Conservation (phyloP, 2,329 filamentous ascomycete genomes). For the Apiospora sp. region DNA sequence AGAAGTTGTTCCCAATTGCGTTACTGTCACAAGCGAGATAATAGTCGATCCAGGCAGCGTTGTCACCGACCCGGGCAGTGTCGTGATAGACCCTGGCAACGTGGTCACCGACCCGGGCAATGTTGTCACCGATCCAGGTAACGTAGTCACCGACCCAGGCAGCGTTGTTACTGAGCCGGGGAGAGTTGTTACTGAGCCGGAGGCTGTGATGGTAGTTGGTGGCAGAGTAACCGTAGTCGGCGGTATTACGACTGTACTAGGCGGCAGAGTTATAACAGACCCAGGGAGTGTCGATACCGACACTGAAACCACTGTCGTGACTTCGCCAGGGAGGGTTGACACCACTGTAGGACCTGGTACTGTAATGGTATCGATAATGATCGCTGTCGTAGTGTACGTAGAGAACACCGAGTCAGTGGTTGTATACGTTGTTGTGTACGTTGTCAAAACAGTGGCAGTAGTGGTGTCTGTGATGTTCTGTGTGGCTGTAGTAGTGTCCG, state of each 20-base stretch:
- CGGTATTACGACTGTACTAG: conserved; percentile 30
- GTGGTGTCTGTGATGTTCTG: conserved; percentile 31
- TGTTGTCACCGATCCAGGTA: not conserved
- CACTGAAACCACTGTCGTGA: conserved; percentile 16
- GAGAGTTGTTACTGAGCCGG: conserved; percentile 10
- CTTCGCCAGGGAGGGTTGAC: not conserved
- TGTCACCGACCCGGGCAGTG: conserved; percentile 9
- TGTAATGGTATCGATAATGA: conserved; percentile 31
- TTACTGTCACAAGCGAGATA: conserved; percentile 34
- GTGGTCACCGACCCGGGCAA: conserved; percentile 22
- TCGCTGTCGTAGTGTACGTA: conserved; percentile 41
- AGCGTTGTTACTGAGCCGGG: conserved; percentile 21
- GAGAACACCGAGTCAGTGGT: conserved; percentile 42
- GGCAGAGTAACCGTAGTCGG: conserved; percentile 25
- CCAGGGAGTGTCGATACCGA: conserved; percentile 22
- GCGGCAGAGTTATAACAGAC: conserved; percentile 28
- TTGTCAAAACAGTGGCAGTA: conserved; percentile 33
- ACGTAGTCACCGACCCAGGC: conserved; percentile 9
- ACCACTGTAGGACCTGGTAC: not conserved
- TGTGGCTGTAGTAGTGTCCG: conserved; percentile 33
- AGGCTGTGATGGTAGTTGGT: conserved; percentile 30
- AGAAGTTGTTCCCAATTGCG: conserved; percentile 34
- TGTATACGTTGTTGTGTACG: conserved; percentile 38
- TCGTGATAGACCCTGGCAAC: conserved; percentile 20
- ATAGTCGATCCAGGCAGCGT: conserved; percentile 25